A percentile compares a stretch with the other conserved stretches of the same genome.
These are phyloP conservation scores for Tolypocladium amazonense DNA, from an alignment of 2,329 filamentous ascomycete genomes.

Conservation along the genomic window DNA sequence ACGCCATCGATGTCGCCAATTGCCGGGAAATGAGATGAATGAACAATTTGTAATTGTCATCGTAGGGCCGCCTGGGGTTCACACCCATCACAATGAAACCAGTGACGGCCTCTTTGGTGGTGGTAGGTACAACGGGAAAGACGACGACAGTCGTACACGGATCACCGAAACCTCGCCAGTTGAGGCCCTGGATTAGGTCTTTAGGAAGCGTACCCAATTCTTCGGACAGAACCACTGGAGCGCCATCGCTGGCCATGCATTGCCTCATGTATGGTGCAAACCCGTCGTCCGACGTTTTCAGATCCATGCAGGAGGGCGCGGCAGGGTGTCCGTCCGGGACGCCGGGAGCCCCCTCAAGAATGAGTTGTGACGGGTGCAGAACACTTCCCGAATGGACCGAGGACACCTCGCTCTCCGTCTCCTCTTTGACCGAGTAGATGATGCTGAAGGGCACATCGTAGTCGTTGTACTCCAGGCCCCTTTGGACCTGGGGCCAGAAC, in stretches of 20 bases:
- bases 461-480: conserved; percentile 63
- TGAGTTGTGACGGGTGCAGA: conserved; percentile 49
- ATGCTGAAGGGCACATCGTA: conserved; percentile 67
- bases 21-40: conserved; percentile 65
- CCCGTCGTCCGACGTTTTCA: conserved; percentile 58
- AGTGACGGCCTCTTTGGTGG: conserved; percentile 56
- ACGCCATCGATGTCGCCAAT: conserved; percentile 69
- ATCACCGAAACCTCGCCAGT: conserved; percentile 62
- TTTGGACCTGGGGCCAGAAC: conserved; percentile 63
- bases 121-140: conserved; percentile 70
- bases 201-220: conserved; percentile 55
- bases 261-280: conserved; percentile 69
- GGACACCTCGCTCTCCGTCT: conserved; percentile 59
- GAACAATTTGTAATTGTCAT: conserved; percentile 72
- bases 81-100: conserved; percentile 72
- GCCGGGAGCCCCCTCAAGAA: conserved; percentile 63
- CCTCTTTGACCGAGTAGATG: conserved; percentile 65
- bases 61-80: conserved; percentile 69
- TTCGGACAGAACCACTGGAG: conserved; percentile 57
- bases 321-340: conserved; percentile 53
- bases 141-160: conserved; percentile 61
- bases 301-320: conserved; percentile 52
- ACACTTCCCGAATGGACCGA: conserved; percentile 61
- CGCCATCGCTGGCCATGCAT: conserved; percentile 55
- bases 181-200: conserved; percentile 53